These are phyloP conservation scores for Corylus avellana DNA, from an alignment of 306 rosid species.

Conservation along the genomic window DNA sequence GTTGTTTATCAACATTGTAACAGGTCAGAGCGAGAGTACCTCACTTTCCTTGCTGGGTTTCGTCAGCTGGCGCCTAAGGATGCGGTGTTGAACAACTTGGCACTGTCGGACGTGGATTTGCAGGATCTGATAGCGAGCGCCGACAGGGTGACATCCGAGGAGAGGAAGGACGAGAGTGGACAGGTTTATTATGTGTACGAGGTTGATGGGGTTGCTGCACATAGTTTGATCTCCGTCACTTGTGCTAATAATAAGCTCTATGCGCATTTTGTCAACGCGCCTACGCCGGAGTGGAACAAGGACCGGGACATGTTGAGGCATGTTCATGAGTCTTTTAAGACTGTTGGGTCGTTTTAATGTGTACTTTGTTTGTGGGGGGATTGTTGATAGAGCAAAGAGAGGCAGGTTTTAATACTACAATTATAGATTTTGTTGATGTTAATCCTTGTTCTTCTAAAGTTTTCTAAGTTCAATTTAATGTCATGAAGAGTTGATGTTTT, in stretches of 20 bases:
- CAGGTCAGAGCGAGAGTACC: slow-evolving; percentile 65
- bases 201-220: slow-evolving; percentile 65
- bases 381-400: background rate
- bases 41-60: slow-evolving; percentile 66
- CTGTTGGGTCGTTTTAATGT: slow-evolving; percentile 46
- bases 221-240: slow-evolving; percentile 84
- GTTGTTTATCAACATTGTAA: too few species aligned
- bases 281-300: slow-evolving; percentile 75
- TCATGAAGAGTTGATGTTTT: too few species aligned
- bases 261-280: slow-evolving; percentile 92
- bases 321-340: slow-evolving; percentile 83
- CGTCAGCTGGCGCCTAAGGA: slow-evolving; percentile 79
- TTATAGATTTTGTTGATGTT: background rate
- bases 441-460: background rate
- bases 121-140: slow-evolving; percentile 77
- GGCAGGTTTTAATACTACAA: background rate
- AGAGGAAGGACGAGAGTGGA: slow-evolving; percentile 69
- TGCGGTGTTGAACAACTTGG: slow-evolving; percentile 63
- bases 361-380: slow-evolving; percentile 1
- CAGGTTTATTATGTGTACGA: slow-evolving; percentile 80
- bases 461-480: too few species aligned
- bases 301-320: slow-evolving; percentile 71
- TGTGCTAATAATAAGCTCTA: slow-evolving; percentile 85
- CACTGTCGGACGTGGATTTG: slow-evolving; percentile 74
- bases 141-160: slow-evolving; percentile 57